Base-by-base conservation (phyloP, 768 basidiomycete genomes). In the Lepiota subincarnata region DNA sequence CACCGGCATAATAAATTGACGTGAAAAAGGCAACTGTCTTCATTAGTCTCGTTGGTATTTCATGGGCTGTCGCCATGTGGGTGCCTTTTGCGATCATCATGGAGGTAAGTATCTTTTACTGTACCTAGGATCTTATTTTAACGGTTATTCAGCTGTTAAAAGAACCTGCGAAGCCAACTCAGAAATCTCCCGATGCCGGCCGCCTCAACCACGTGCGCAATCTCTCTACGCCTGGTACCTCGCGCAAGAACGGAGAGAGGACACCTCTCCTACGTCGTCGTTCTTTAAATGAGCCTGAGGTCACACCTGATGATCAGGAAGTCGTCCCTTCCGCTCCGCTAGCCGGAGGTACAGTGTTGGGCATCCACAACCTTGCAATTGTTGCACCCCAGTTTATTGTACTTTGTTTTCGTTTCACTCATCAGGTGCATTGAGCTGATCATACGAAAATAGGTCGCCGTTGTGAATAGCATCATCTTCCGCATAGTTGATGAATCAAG, bases 31-130 rank as follows among this genome's bases (percentile, higher is more conserved):
- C 95, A 7, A 90, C 90, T 13, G 68, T 85, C 14, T 84, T 88
- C 62, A 89, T 97, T 52, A 84, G 84, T 48, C 65, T 95, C 48
- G 83, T 96, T 19, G 95, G 95, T 39, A 87, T 97, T 35, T 95
- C 89, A 67, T 98, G 95, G 95, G 91, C 93, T 8, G 91, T 97
- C 37, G 92, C 95, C n/a, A 92, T 90, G 72, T 97, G 95, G 95
- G 91, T 92, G 13, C 94, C 94, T 2, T 97, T 97, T 60, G 89
- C 94, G 16, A 93, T 97, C 62, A 92, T 98, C 70, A 98, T 98
- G 94, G 94, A 95, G 82, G 92, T 82, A 58, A 46, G 79, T 60
- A 3, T 22, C 31, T 5, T 8, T n/a, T 40, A 18, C 18, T 46
- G 22, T 38, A 34, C 44, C 20, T 26, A 10, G 45, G 11, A 42